Conservation (phyloP, 495 filamentous ascomycete genomes). For the Tuber calosporum region DNA sequence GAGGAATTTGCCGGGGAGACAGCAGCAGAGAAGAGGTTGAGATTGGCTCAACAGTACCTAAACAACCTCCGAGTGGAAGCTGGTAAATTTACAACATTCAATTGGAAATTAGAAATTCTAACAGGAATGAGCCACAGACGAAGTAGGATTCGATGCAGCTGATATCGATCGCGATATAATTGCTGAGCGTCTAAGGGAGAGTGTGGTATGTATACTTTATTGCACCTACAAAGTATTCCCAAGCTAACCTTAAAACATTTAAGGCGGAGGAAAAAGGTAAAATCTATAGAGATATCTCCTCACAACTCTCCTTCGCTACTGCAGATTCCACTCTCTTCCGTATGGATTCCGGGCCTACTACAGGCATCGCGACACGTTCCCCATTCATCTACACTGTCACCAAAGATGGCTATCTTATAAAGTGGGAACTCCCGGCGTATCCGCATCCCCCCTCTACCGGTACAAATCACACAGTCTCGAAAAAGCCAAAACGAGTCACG, state of each 20-base stretch:
- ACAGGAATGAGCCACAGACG: conserved; percentile 45
- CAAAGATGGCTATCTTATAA: conserved; percentile 75
- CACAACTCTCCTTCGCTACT: conserved; percentile 56
- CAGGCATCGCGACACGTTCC: conserved; percentile 66
- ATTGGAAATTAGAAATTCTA: conserved; percentile 1
- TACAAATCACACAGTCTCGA: conserved; percentile 43
- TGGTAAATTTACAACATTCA: conserved; percentile 13
- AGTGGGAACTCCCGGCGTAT: conserved; percentile 64
- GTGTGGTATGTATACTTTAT: conserved; percentile 53
- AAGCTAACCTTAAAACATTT: conserved; percentile 21
- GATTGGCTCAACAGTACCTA: conserved; percentile 86
- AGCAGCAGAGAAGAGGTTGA: conserved; percentile 73
- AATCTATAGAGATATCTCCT: conserved; percentile 69
- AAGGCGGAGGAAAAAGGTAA: conserved; percentile 83
- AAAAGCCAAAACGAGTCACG: conserved; percentile 64
- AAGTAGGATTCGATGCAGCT: conserved; percentile 81
- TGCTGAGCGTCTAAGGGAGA: conserved; percentile 79
- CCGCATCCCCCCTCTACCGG: conserved; percentile 32
- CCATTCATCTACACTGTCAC: conserved; percentile 79
- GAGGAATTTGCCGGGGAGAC: conserved; percentile 60
- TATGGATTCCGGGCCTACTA: conserved; percentile 67
- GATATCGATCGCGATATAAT: conserved; percentile 89
- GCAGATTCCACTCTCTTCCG: conserved; percentile 64
- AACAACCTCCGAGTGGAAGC: conserved; percentile 82
- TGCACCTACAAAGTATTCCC: neutral